These are phyloP conservation scores for Thecaphora frezii DNA, from an alignment of 1,284 basidiomycete species.

Conservation along the genomic window DNA sequence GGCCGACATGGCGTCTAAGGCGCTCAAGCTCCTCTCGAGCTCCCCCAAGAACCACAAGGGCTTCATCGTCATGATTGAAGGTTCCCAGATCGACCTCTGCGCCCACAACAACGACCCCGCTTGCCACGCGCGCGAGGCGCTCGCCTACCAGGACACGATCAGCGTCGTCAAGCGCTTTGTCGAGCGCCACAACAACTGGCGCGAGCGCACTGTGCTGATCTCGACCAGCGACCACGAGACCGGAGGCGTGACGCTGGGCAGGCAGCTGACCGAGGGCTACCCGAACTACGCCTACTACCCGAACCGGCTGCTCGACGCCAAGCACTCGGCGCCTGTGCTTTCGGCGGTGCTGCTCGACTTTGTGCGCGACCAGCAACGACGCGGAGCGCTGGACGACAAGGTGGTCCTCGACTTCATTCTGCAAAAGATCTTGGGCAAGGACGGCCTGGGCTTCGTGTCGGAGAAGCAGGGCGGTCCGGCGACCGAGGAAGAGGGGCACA, in stretches of 20 bases:
- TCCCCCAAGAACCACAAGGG: conserved; percentile 34
- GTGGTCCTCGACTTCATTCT: conserved; percentile 26
- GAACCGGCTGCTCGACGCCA: conserved; percentile 55
- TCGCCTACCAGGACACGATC: conserved; percentile 60
- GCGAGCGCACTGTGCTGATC: conserved; percentile 56
- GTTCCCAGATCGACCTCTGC: conserved; percentile 54
- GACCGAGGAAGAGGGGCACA: conserved; percentile 47
- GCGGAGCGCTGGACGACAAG: conserved; percentile 5
- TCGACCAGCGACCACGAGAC: conserved; percentile 61
- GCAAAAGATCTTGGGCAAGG: conserved; percentile 26
- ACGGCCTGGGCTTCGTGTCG: conserved; percentile 18
- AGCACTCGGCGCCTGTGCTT: conserved; percentile 54
- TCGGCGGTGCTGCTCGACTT: conserved; percentile 41
- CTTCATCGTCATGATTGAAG: conserved; percentile 56
- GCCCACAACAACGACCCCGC: conserved; percentile 51
- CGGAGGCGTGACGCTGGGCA: conserved; percentile 59
- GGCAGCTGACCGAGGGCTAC: conserved; percentile 51
- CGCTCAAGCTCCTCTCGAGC: conserved; percentile 24
- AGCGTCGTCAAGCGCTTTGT: conserved; percentile 53
- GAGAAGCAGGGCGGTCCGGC: conserved; percentile 17
- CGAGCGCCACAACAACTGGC: conserved; percentile 43
- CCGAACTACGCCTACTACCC: conserved; percentile 60
- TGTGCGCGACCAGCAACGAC: conserved; percentile 8
- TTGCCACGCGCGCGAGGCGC: conserved; percentile 54
- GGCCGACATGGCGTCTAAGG: conserved; percentile 29